Conservation (phyloP, 2,329 filamentous ascomycete species). For the Beauveria sp. region DNA sequence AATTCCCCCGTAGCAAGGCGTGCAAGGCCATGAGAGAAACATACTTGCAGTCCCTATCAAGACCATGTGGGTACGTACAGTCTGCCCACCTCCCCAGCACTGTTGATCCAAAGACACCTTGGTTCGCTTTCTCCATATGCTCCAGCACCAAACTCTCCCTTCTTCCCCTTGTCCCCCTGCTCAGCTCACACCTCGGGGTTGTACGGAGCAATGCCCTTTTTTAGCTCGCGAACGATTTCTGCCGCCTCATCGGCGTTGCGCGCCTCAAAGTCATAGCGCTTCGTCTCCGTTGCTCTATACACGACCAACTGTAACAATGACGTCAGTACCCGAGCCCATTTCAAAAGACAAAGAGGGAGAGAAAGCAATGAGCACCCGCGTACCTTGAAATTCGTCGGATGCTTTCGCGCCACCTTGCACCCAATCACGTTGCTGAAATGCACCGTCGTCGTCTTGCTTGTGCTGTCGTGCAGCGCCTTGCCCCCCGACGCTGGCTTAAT, state of each 20-base stretch:
- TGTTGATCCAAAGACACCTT: too few relatives aligned
- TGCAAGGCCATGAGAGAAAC: too few relatives aligned
- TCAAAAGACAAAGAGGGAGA: background rate
- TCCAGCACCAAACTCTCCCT: background rate
- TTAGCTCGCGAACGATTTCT: constrained; percentile 74
- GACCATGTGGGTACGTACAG: too few relatives aligned
- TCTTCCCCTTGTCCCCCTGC: background rate
- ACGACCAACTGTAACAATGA: constrained; percentile 49
- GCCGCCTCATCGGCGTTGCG: constrained; percentile 61
- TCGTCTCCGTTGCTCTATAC: constrained; percentile 67
- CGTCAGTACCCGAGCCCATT: background rate
- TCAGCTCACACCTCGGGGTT: constrained; percentile 34
- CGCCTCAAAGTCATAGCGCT: constrained; percentile 82
- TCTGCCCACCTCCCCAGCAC: too few relatives aligned
- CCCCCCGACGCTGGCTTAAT: constrained; percentile 67
- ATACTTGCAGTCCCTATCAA: too few relatives aligned
- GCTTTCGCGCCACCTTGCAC: constrained; percentile 72
- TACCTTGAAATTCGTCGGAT: constrained; percentile 75
- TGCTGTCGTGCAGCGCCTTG: constrained; percentile 56
- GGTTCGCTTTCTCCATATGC: background rate
- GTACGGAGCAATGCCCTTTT: constrained; percentile 65
- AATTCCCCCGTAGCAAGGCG: too few relatives aligned
- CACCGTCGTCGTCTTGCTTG: constrained; percentile 69
- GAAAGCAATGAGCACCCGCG: constrained; percentile 14
- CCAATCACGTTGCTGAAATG: constrained; percentile 78